Conservation (phyloP, 2,329 filamentous ascomycete species). For the Aspergillus clavatus region DNA sequence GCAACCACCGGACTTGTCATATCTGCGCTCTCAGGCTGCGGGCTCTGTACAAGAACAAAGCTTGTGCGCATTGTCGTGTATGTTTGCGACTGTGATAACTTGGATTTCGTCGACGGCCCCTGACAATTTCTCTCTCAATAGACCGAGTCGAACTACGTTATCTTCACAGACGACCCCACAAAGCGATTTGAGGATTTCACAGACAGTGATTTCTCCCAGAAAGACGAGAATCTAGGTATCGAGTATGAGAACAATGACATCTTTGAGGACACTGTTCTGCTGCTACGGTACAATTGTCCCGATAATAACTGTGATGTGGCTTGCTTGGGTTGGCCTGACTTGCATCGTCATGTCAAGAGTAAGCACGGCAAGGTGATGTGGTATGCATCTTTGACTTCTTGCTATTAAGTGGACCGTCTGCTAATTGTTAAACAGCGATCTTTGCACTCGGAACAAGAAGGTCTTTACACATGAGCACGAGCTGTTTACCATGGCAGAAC, state of each 20-base stretch:
- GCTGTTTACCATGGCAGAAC: constrained; percentile 73
- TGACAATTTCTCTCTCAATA: constrained; percentile 17
- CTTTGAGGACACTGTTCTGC: constrained; percentile 79
- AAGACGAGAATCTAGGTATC: constrained; percentile 83
- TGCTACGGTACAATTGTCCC: constrained; percentile 93
- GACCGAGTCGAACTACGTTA: constrained; percentile 60
- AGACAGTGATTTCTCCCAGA: constrained; percentile 65
- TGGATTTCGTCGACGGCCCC: neutral
- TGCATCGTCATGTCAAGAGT: constrained; percentile 75
- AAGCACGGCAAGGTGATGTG: constrained; percentile 84
- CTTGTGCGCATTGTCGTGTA: constrained; percentile 92
- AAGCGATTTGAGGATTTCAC: constrained; percentile 85
- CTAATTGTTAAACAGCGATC: constrained; percentile 51
- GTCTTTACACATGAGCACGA: constrained; percentile 98
- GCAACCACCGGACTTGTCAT: constrained; percentile 94
- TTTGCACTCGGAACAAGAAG: constrained; percentile 92
- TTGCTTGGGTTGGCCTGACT: constrained; percentile 72
- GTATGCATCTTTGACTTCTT: constrained; percentile 36
- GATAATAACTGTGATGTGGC: constrained; percentile 79
- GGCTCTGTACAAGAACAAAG: constrained; percentile 91
- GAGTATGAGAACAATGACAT: constrained; percentile 85
- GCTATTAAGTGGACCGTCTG: constrained; percentile 4
- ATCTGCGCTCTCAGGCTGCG: constrained; percentile 89
- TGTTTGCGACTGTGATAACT: constrained; percentile 24
- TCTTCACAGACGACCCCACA: constrained; percentile 80